Evolutionary conservation across 345 rosid species (phyloP), one percentile per base, ranked within the genome.

Genomic region (Brassica cretica): DNA sequence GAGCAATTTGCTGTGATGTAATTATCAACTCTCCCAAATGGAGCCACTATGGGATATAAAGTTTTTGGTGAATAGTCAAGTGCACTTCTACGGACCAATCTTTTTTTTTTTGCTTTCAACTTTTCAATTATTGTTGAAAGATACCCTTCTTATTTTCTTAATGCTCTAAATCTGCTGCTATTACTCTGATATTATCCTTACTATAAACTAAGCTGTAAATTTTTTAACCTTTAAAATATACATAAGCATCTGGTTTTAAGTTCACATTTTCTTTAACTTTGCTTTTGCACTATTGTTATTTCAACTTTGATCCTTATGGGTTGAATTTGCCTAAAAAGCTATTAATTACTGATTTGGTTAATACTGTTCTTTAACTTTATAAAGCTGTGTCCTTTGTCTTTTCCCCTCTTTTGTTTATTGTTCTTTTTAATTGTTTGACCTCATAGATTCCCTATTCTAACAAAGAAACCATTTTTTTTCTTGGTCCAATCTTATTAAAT

Each of bases 1-100:
- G 76, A 41, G 73, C 75, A 76, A 71, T 85, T 84, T 79, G 84
- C 55, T 90, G 91, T 69, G 76, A 65, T 79, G 89, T 88, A 79
- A 72, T 82, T 88, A 84, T 89, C 93, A 78, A 59, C 83, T 84
- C 80, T 77, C 72, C 64, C 59, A 66, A 74, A 80, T 74, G 83
- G 84, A 83, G 87, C 82, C 76, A 73, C 51, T 81, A 83, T 80
- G 85, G 85, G 49, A 10, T 87, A 70, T 84, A 87, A 89, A 86
- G 88, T 63, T 70, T 80, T 70, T 80, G 37, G 74, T 41, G 56
- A 74, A 65, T 70, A 73, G 82, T 82, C 77, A 80, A 82, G 84
- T 87, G 84, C 82, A 77, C 86, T 78, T 86, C 80, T 51, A 67
- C 76, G 92, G 93, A 84, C 93, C 97, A 89, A 64, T 68, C 18